A percentile compares a stretch with the other conserved stretches of the same genome.
phyloP scores from a whole-genome alignment of 352 stramenopile species.

The Phytophthora pini region DNA sequence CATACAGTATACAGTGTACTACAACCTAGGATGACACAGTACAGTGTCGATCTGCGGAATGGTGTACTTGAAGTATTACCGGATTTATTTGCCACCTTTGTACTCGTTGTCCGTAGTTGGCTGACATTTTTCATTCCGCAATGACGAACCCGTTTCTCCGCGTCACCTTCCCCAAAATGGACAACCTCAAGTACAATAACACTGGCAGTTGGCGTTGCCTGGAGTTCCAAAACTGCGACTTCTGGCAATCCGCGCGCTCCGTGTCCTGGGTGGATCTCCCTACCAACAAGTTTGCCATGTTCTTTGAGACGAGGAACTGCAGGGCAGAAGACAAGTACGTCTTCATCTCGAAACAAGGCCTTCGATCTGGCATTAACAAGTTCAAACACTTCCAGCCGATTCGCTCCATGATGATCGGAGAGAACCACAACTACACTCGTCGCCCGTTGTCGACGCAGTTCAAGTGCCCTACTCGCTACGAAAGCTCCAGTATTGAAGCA shows the following conservation, averaged over 20 bases:
- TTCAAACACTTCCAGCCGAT: background rate
- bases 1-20: too few relatives aligned
- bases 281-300: conserved; percentile 8
- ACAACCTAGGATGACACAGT: too few relatives aligned
- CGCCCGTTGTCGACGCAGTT: conserved; percentile 1
- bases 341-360: conserved; percentile 3
- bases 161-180: conserved; percentile 1
- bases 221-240: conserved; percentile 1
- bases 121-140: background rate
- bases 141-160: conserved; percentile 1
- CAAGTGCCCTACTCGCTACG: conserved; percentile 6
- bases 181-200: conserved; percentile 4
- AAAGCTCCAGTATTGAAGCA: background rate
- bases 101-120: too few relatives aligned
- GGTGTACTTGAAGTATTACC: too few relatives aligned
- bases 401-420: conserved; percentile 12
- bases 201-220: conserved; percentile 5
- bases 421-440: conserved; percentile 5
- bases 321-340: conserved; percentile 1
- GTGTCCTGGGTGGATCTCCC: conserved; percentile 13
- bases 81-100: too few relatives aligned
- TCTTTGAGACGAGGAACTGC: conserved; percentile 10
- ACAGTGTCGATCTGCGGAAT: too few relatives aligned
- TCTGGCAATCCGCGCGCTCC: conserved; percentile 1
- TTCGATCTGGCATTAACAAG: conserved; percentile 2